Evolutionary conservation across 441 rosid species (phyloP).

Genomic region (Populus hybrid): DNA sequence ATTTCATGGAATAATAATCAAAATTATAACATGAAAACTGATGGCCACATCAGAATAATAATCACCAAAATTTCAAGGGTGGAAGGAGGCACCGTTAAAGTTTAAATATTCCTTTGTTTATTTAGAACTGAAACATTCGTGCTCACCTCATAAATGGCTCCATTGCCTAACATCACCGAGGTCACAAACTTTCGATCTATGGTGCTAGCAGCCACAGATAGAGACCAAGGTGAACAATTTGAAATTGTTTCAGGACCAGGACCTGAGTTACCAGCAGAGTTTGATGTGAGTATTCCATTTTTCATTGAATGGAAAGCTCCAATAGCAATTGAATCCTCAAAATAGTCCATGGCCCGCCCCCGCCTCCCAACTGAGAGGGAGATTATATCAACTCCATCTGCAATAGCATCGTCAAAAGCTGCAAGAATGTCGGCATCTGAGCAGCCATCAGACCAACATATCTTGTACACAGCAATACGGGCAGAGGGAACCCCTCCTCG

Average conservation of each 20-base stretch:
- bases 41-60: no score
- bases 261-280: constrained; percentile 82
- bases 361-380: constrained; percentile 69
- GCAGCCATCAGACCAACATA: constrained; percentile 67
- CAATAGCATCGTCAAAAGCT: constrained; percentile 77
- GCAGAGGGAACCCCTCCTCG: constrained; percentile 71
- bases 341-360: constrained; percentile 49
- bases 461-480: constrained; percentile 72
- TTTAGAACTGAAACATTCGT: constrained; percentile 25
- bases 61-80: no score
- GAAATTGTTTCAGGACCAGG: constrained; percentile 49
- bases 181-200: constrained; percentile 69
- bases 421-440: constrained; percentile 79
- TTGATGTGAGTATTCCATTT: constrained; percentile 63
- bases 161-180: constrained; percentile 56
- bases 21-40: no score
- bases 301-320: constrained; percentile 72
- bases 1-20: no score
- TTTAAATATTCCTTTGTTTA: background rate
- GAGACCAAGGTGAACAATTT: constrained; percentile 77
- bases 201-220: constrained; percentile 77
- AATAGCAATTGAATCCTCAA: constrained; percentile 62
- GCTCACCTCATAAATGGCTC: constrained; percentile 45
- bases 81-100: no score
- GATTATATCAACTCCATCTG: constrained; percentile 74